Evolutionary conservation across 805 yeast species (phyloP).

Genomic region (Monosporozyma yasuniensis): DNA sequence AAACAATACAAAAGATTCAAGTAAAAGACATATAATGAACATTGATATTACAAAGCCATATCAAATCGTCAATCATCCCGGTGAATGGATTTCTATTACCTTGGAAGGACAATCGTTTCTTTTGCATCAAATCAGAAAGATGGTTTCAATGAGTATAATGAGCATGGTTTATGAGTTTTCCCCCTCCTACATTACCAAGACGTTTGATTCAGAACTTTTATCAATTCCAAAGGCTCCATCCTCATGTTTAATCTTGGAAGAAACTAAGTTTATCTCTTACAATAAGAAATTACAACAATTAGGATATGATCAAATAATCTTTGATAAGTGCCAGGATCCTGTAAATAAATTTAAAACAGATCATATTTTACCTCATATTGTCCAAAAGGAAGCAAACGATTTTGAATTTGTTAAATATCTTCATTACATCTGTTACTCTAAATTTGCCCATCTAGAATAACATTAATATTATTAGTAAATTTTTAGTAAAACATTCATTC

Average conservation of each 20-base stretch:
- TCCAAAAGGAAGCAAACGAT: constrained; percentile 85
- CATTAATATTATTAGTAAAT: too few species aligned
- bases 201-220: constrained; percentile 47
- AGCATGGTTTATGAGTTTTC: constrained; percentile 74
- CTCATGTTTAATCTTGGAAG: constrained; percentile 70
- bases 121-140: constrained; percentile 90
- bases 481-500: too few species aligned
- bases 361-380: constrained; percentile 45
- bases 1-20: constrained; percentile 55
- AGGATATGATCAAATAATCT: constrained; percentile 50
- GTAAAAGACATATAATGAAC: constrained; percentile 65
- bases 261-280: constrained; percentile 74
- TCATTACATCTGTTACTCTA: not conserved
- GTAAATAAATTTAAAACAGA: constrained; percentile 69
- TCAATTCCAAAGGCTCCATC: constrained; percentile 91
- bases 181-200: constrained; percentile 50
- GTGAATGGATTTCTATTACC: constrained; percentile 74
- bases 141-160: constrained; percentile 83
- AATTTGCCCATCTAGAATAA: too few species aligned
- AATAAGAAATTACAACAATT: constrained; percentile 53
- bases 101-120: constrained; percentile 93
- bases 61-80: constrained; percentile 37
- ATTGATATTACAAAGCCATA: constrained; percentile 70
- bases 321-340: constrained; percentile 43
- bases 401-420: constrained; percentile 37